Conservation (phyloP, 305 asterid genomes). For the Rubia balearica region DNA sequence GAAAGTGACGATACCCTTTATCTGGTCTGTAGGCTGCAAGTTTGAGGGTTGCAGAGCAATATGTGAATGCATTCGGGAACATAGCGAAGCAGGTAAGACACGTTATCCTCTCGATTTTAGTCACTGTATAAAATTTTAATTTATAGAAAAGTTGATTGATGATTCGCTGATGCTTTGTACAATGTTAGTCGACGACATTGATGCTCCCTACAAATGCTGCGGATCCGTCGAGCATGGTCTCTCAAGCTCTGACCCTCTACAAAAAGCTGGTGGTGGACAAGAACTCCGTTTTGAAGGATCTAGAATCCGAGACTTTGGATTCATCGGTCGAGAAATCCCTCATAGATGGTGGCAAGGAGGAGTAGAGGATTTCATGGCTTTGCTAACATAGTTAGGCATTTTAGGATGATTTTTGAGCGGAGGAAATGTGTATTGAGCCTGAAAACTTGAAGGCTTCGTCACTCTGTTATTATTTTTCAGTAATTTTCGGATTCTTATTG, state of each 20-base stretch:
- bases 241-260: conserved; percentile 26
- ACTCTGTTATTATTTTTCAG: too few species aligned
- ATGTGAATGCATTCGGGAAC: conserved; percentile 64
- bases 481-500: too few species aligned
- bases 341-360: conserved; percentile 23
- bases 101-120: background rate
- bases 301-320: conserved; percentile 22
- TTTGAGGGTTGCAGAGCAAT: conserved; percentile 86
- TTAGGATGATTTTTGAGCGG: background rate
- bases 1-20: too few species aligned
- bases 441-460: background rate
- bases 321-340: conserved; percentile 4
- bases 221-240: conserved; percentile 22
- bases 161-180: background rate
- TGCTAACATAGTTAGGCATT: background rate
- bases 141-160: background rate
- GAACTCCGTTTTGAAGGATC: conserved; percentile 9
- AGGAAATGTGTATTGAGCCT: background rate
- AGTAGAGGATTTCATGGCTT: background rate
- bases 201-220: conserved; percentile 25
- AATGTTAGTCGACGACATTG: conserved; percentile 56
- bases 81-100: conserved; percentile 71
- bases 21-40: conserved; percentile 70
- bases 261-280: conserved; percentile 25
- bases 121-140: background rate